A percentile compares a stretch with the other conserved stretches of the same genome.
phyloP scores from a whole-genome alignment of 2,329 filamentous ascomycete genomes.

The Akanthomyces uredinophilus region DNA sequence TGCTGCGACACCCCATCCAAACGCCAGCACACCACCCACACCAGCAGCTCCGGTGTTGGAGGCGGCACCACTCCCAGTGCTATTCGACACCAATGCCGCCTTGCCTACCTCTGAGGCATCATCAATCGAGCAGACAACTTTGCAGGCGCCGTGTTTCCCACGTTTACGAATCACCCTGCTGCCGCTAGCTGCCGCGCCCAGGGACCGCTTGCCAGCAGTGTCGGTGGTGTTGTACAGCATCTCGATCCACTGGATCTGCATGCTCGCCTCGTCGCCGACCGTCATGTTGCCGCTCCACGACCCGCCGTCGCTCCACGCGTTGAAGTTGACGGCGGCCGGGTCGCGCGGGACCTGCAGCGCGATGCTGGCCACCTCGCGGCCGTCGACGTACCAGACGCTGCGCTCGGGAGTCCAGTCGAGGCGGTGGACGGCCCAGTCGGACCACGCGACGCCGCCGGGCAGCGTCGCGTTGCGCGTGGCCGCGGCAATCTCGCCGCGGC shows the following conservation, averaged over 20 bases:
- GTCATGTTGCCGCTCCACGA: slow-evolving; percentile 56
- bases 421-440: slow-evolving; percentile 53
- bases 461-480: slow-evolving; percentile 45
- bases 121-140: slow-evolving; percentile 31
- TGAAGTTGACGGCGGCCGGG: slow-evolving; percentile 49
- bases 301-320: slow-evolving; percentile 58
- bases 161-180: slow-evolving; percentile 30
- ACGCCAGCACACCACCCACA: neutral
- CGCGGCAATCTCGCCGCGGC: slow-evolving; percentile 38
- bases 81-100: slow-evolving; percentile 23
- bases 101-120: slow-evolving; percentile 26
- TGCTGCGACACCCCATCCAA: neutral
- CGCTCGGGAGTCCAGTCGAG: slow-evolving; percentile 53
- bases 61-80: slow-evolving; percentile 12
- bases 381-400: slow-evolving; percentile 50
- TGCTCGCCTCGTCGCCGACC: slow-evolving; percentile 41
- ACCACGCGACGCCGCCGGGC: slow-evolving; percentile 41
- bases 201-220: slow-evolving; percentile 24
- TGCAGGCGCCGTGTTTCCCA: slow-evolving; percentile 18
- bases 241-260: slow-evolving; percentile 60
- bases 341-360: slow-evolving; percentile 50
- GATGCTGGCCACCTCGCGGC: slow-evolving; percentile 46
- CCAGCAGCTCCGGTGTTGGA: neutral
- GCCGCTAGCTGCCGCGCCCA: neutral
- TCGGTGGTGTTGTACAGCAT: slow-evolving; percentile 48